Conservation (phyloP, 352 stramenopile species). For the Phytopythium litorale region DNA sequence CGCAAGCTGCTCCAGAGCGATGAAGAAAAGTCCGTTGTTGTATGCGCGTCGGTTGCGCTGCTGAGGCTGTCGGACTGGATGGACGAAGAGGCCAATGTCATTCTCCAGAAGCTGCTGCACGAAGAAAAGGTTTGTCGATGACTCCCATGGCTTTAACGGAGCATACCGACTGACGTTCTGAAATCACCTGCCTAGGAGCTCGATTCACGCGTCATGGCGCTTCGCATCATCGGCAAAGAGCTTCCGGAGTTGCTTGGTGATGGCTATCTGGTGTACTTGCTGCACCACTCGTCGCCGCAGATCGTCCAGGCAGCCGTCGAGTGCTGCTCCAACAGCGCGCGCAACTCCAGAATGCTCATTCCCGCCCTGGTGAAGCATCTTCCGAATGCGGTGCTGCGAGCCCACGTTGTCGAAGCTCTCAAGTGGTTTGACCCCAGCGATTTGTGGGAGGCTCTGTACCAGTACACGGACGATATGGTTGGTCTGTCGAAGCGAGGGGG, state of each 20-base stretch:
- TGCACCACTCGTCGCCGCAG: constrained; percentile 63
- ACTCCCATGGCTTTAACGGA: background rate
- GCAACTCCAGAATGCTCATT: constrained; percentile 81
- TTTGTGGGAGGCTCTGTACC: constrained; percentile 62
- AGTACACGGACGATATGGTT: constrained; percentile 53
- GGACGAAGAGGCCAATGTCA: constrained; percentile 78
- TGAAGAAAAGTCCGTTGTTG: constrained; percentile 66
- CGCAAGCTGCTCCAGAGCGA: constrained; percentile 52
- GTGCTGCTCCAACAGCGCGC: constrained; percentile 72
- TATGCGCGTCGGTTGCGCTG: constrained; percentile 72
- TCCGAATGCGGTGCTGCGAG: constrained; percentile 52
- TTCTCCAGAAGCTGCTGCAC: constrained; percentile 75
- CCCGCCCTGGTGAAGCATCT: constrained; percentile 80
- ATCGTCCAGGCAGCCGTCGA: constrained; percentile 80
- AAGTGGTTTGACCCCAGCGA: constrained; percentile 63
- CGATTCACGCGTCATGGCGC: constrained; percentile 67
- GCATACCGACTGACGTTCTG: background rate
- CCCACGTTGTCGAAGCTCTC: constrained; percentile 64
- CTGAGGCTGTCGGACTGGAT: constrained; percentile 81
- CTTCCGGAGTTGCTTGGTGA: constrained; percentile 78
- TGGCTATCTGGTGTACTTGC: constrained; percentile 80
- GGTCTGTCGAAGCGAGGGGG: background rate
- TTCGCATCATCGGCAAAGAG: constrained; percentile 82
- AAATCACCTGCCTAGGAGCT: constrained; percentile 23
- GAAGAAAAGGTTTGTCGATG: constrained; percentile 50